phyloP scores from a whole-genome alignment of 805 yeast genomes.

The Clavispora phyllophila region DNA sequence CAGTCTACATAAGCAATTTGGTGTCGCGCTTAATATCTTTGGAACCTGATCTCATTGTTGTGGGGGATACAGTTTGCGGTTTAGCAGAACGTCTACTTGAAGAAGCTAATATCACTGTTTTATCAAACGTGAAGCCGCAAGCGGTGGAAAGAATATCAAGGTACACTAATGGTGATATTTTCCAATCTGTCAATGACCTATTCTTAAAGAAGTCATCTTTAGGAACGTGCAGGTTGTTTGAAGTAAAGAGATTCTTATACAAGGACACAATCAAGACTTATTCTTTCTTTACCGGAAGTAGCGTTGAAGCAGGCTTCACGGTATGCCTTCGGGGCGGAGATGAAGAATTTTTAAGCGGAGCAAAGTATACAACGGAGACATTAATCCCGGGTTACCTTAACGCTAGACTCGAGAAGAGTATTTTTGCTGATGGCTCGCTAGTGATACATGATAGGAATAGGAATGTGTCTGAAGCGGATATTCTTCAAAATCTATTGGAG shows the following conservation, averaged over 20 bases:
- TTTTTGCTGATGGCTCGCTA: slow-evolving; percentile 11
- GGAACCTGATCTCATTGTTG: slow-evolving; percentile 72
- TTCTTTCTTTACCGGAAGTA: slow-evolving; percentile 75
- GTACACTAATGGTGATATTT: slow-evolving; percentile 78
- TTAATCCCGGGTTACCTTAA: slow-evolving; percentile 77
- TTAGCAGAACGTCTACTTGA: slow-evolving; percentile 68
- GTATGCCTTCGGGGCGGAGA: slow-evolving; percentile 80
- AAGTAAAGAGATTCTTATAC: slow-evolving; percentile 60
- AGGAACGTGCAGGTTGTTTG: slow-evolving; percentile 72
- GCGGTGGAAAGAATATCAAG: slow-evolving; percentile 75
- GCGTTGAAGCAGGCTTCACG: slow-evolving; percentile 71
- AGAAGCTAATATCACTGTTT: slow-evolving; percentile 75
- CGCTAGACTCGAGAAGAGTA: slow-evolving; percentile 59
- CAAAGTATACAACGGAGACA: slow-evolving; percentile 77
- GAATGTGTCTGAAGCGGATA: neutral
- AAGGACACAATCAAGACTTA: slow-evolving; percentile 60
- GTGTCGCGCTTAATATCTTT: slow-evolving; percentile 74
- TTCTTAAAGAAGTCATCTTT: slow-evolving; percentile 55
- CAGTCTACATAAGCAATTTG: slow-evolving; percentile 74
- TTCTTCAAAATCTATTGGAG: slow-evolving; percentile 2
- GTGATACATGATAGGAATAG: neutral
- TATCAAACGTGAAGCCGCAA: slow-evolving; percentile 73
- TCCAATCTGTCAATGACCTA: slow-evolving; percentile 78
- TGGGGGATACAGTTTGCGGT: slow-evolving; percentile 78
- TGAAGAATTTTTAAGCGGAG: slow-evolving; percentile 52